Evolutionary conservation across 2,329 filamentous ascomycete genomes (phyloP), one percentile per base, ranked within the genome.

Genomic region (Colletotrichum destructivum): DNA sequence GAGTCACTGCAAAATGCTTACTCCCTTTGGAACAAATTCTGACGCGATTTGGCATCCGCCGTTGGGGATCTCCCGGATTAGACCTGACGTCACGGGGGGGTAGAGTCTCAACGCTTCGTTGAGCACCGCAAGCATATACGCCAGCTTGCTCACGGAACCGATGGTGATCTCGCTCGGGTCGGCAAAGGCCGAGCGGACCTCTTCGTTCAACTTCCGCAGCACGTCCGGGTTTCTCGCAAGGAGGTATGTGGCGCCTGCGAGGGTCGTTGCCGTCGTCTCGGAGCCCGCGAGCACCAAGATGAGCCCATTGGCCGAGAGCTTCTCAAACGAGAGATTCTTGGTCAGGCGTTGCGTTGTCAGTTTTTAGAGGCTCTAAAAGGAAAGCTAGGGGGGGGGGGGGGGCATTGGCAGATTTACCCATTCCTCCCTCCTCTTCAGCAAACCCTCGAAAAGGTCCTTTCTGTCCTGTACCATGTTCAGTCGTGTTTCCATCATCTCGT

Each of bases 251-350:
- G 79, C 76, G 2, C 84, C 85, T 0, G 79, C 76, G 2, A 87
- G 76, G 2, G 81, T 75, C 0, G 84, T 84, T 0, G 85, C 84
- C 0, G 84, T 87, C 0, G 85, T 87, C 65, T 87, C 84, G 5
- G 79, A 82, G 0, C 85, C 85, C 0, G 82, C 85, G 8, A 79
- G 21, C 12, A 81, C 75, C 1, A 82, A 51, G 0, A 72, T 61
- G 0, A 75, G 64, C 4, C 74, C 62, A 7, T 74, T 78, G 13
- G 61, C 64, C 2, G 62, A 47, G 1, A 78, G 63, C 15, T 71
- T 26, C 2, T 72, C 69, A 3, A 74, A 67, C 0, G 70, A 66
- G 2, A 72, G 47, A 21, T 66, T 42, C 46, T 47, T 31, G 31
- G 16, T 21, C 21, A 26, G 26, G 26, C 26, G 16, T 9, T 9